Percentiles rank a stretch among this genome's conserved stretches.
Conservation (phyloP, 345 rosid species). For the Angophora floribunda region DNA sequence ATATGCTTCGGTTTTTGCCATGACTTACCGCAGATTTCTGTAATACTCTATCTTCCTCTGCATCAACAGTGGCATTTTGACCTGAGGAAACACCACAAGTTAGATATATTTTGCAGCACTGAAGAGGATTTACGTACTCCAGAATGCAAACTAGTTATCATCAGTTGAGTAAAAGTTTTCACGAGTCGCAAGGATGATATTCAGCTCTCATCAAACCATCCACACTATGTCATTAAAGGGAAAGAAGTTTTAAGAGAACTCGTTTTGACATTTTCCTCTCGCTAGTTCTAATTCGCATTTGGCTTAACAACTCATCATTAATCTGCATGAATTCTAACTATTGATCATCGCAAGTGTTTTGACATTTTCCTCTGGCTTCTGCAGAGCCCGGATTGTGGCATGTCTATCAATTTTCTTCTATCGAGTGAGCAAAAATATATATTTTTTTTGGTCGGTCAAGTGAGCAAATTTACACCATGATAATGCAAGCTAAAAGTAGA, state of each 20-base stretch:
- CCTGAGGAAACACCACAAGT: constrained; percentile 15
- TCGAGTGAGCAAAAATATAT: not conserved
- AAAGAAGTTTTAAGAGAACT: not conserved
- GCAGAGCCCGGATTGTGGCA: not conserved
- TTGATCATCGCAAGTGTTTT: not conserved
- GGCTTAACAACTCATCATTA: not conserved
- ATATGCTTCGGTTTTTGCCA: not conserved
- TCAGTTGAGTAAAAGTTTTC: not conserved
- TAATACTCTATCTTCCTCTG: constrained; percentile 15
- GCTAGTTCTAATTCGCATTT: not conserved
- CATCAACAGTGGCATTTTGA: constrained; percentile 21
- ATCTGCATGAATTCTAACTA: not conserved
- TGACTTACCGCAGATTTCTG: constrained; percentile 35
- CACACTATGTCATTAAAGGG: not conserved
- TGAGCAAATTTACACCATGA: not conserved
- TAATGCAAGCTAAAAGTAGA: not conserved
- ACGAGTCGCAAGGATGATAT: not conserved
- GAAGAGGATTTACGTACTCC: not conserved
- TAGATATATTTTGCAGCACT: not conserved
- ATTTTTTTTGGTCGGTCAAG: not conserved
- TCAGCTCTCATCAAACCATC: not conserved
- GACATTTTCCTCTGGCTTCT: not conserved
- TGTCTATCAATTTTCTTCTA: not conserved
- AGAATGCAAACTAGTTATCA: not conserved
- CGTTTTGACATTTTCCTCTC: not conserved